Conservation (phyloP, 805 yeast species). For the Nakazawaea ambrosiae region DNA sequence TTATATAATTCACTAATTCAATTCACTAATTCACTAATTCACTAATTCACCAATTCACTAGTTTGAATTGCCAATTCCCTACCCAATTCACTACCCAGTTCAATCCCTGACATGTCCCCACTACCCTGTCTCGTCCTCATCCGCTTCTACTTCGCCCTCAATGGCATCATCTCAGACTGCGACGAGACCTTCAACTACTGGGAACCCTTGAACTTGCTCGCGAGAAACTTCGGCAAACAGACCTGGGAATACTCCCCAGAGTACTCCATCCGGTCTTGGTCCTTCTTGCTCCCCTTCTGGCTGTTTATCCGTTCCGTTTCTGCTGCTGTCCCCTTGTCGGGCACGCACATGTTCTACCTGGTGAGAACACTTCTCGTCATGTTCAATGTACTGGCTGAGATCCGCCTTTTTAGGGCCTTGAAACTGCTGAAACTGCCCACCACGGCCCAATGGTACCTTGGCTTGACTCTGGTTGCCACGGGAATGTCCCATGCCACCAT, state of each 20-base stretch:
- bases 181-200: conserved; percentile 91
- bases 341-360: conserved; percentile 37
- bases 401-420: conserved; percentile 38
- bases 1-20: too few relatives aligned
- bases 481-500: conserved; percentile 89
- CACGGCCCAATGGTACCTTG: conserved; percentile 40
- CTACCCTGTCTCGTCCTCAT: too few relatives aligned
- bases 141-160: conserved; percentile 35
- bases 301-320: neutral
- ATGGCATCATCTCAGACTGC: conserved; percentile 79
- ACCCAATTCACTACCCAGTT: too few relatives aligned
- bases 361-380: conserved; percentile 39
- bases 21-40: too few relatives aligned
- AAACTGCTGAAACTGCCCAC: conserved; percentile 11
- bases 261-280: conserved; percentile 82
- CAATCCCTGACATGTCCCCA: too few relatives aligned
- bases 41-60: too few relatives aligned
- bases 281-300: conserved; percentile 52
- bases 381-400: conserved; percentile 43
- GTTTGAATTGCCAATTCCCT: too few relatives aligned
- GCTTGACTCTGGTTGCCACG: conserved; percentile 57
- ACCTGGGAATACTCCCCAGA: conserved; percentile 97
- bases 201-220: conserved; percentile 81
- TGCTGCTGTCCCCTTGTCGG: conserved; percentile 14
- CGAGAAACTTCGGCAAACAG: conserved; percentile 82